These are phyloP conservation scores for Coccomyxa subellipsoidea DNA, from an alignment of 163 green algal genomes.

Conservation along the genomic window DNA sequence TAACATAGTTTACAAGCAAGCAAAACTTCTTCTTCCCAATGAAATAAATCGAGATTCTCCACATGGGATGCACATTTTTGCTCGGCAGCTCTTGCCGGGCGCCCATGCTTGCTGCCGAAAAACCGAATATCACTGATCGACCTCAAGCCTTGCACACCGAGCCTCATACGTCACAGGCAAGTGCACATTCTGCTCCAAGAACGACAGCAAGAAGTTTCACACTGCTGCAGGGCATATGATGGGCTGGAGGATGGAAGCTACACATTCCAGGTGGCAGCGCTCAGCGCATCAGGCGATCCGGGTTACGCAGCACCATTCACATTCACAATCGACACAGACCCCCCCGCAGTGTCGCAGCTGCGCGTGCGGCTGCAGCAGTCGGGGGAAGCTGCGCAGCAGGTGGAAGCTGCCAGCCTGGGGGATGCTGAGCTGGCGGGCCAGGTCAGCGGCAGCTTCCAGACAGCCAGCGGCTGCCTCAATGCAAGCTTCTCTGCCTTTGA, in stretches of 20 bases:
- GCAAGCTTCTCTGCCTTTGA: not conserved
- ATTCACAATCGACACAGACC: slow-evolving; percentile 23
- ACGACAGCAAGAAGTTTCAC: not conserved
- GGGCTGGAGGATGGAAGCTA: slow-evolving; percentile 18
- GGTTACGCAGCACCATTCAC: not conserved
- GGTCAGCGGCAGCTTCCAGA: not conserved
- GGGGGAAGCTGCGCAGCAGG: not conserved
- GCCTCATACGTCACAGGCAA: no score
- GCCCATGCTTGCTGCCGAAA: no score
- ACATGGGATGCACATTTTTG: no score
- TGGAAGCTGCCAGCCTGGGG: not conserved
- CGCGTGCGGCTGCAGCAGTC: not conserved
- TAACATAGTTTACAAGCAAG: no score
- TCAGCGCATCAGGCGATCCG: not conserved
- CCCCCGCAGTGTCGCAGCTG: slow-evolving; percentile 16
- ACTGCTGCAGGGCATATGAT: slow-evolving; percentile 6
- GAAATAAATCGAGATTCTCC: no score
- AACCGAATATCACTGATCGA: no score
- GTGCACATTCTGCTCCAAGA: no score
- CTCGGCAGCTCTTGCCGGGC: no score
- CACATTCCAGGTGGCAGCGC: slow-evolving; percentile 19
- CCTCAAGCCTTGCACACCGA: no score
- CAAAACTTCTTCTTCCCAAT: no score
- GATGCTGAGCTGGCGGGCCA: not conserved
- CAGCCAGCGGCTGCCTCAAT: not conserved